A percentile compares a stretch with the other conserved stretches of the same genome.
phyloP scores from a whole-genome alignment of 768 basidiomycete species.

The Floccularia luteovirens region DNA sequence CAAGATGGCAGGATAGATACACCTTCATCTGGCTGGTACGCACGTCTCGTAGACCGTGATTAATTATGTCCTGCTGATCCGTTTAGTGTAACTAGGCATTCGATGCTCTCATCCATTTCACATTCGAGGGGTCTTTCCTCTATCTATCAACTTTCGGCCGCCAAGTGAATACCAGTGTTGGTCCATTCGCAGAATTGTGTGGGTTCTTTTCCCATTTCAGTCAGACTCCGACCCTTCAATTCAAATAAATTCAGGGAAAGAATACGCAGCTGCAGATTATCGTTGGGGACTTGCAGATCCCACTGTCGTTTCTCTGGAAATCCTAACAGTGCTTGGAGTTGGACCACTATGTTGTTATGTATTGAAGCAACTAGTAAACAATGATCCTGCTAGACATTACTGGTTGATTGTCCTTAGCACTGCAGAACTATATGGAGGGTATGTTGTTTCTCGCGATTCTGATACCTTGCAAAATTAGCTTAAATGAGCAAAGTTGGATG shows the following conservation, averaged over 20 bases:
- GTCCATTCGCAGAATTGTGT: conserved; percentile 73
- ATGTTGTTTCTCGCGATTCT: conserved; percentile 8
- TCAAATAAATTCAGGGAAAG: conserved; percentile 47
- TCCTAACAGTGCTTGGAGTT: conserved; percentile 75
- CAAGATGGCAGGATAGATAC: conserved; percentile 54
- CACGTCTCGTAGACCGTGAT: conserved; percentile 7
- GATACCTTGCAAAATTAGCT: background rate
- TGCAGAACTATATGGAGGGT: conserved; percentile 77
- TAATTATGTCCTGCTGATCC: no score
- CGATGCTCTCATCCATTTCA: conserved; percentile 75
- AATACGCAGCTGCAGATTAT: conserved; percentile 73
- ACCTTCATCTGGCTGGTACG: conserved; percentile 77
- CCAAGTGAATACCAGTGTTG: conserved; percentile 60
- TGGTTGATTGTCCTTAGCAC: conserved; percentile 78
- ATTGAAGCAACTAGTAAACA: conserved; percentile 51
- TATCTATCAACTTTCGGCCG: conserved; percentile 71
- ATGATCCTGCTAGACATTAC: conserved; percentile 63
- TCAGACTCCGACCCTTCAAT: background rate
- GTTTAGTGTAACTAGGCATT: conserved; percentile 43
- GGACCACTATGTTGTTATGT: conserved; percentile 73
- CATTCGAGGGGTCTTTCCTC: conserved; percentile 75
- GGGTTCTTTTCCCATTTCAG: conserved; percentile 17
- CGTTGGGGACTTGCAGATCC: conserved; percentile 80
- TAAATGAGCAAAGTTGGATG: conserved; percentile 53
- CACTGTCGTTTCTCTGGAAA: conserved; percentile 74